phyloP scores from a whole-genome alignment of 306 rosid genomes.

The Glycine soja region DNA sequence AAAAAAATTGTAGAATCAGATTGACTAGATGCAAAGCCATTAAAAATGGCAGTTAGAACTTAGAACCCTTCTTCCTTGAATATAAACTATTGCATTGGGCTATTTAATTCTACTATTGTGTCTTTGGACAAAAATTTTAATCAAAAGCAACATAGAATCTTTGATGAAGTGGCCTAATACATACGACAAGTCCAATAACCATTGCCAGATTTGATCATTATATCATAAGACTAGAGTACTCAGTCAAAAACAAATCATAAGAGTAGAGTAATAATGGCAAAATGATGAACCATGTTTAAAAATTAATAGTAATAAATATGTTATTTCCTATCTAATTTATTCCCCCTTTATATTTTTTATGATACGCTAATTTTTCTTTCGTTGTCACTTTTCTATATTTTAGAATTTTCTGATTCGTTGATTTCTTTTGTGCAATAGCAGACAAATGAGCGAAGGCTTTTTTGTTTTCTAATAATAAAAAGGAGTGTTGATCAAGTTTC shows the following conservation, averaged over 20 bases:
- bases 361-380: neutral
- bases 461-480: conserved; percentile 17
- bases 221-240: neutral
- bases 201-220: too few relatives aligned
- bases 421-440: conserved; percentile 33
- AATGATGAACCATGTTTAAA: neutral
- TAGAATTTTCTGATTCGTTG: neutral
- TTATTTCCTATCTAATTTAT: neutral
- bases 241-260: neutral
- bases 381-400: neutral
- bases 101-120: too few relatives aligned
- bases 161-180: too few relatives aligned
- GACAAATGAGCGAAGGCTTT: neutral
- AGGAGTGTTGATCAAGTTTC: conserved; percentile 39
- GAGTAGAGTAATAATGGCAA: neutral
- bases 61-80: too few relatives aligned
- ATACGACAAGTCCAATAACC: too few relatives aligned
- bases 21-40: too few relatives aligned
- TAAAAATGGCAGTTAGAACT: too few relatives aligned
- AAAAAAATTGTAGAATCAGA: too few relatives aligned
- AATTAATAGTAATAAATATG: neutral
- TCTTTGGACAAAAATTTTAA: too few relatives aligned
- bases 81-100: too few relatives aligned
- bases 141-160: too few relatives aligned
- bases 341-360: neutral